Conservation (phyloP, 2,329 filamentous ascomycete genomes). For the Pseudonectria foliicola region DNA sequence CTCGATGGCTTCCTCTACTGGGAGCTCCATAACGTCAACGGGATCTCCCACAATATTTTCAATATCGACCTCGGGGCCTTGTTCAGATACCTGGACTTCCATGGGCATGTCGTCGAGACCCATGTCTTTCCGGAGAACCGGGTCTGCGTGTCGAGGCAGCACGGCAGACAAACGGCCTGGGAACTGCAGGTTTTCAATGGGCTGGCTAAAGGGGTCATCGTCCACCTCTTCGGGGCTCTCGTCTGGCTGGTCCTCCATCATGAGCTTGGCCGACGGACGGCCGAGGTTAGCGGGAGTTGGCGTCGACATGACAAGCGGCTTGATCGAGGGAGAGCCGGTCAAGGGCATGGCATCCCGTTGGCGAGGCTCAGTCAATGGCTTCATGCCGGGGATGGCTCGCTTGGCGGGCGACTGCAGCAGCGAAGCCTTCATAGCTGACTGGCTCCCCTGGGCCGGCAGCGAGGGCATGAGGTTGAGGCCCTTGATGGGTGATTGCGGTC, state of each 20-base stretch:
- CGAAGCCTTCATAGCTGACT: slow-evolving; percentile 38
- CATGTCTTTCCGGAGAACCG: slow-evolving; percentile 27
- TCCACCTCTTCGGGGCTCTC: slow-evolving; percentile 16
- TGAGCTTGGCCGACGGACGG: slow-evolving; percentile 31
- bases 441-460: slow-evolving; percentile 20
- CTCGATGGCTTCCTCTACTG: slow-evolving; percentile 1
- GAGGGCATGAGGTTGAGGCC: slow-evolving; percentile 23
- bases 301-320: slow-evolving; percentile 28
- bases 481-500: slow-evolving; percentile 39
- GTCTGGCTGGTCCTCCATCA: slow-evolving; percentile 26
- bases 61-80: neutral
- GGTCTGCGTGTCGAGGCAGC: slow-evolving; percentile 36
- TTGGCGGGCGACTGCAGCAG: slow-evolving; percentile 48
- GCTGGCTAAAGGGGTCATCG: slow-evolving; percentile 27
- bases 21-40: no score
- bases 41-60: slow-evolving; percentile 4
- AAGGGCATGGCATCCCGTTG: slow-evolving; percentile 12
- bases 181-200: slow-evolving; percentile 32
- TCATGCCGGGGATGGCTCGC: slow-evolving; percentile 30
- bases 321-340: slow-evolving; percentile 28
- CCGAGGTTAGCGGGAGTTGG: slow-evolving; percentile 17
- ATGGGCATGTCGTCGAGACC: slow-evolving; percentile 24
- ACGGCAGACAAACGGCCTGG: slow-evolving; percentile 40
- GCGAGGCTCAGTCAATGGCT: slow-evolving; percentile 24
- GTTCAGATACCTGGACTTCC: slow-evolving; percentile 2